Base-by-base conservation (phyloP, 2,329 filamentous ascomycete genomes). In the Delphinella strobiligena region DNA sequence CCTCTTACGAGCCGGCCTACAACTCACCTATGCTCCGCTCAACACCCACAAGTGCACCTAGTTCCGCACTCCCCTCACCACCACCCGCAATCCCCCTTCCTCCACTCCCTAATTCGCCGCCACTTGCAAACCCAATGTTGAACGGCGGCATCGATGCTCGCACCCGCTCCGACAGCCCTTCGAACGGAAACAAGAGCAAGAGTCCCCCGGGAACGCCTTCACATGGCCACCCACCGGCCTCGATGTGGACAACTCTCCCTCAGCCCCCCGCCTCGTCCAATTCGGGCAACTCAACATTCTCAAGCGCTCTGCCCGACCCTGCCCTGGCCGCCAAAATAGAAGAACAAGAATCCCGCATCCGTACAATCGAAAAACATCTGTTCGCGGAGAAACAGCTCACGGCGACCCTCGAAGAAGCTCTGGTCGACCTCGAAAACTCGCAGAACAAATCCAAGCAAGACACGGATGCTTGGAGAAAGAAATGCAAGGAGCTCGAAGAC, bases 301-400 rank as follows among this genome's bases (percentile, higher is more conserved):
- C 56, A 31, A 45, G 51, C 34, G 46, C 41, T 19, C 49, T 47
- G 22, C 93, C 91, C 59, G 86, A 94, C 53, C 73, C 78, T 41
- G 70, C 80, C 37, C 74, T 80, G 43, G 75, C 80, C 36, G 88
- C 95, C 53, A 74, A 93, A 48, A 77, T 89, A 44, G 89, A 96
- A 54, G 91, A 98, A 52, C 88, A 95, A 59, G 91, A 98, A 58
- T 83, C 85, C 32, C 87, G 88, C 47, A 93, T 98, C 56, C 80
- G 83, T 44, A 93, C 86, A 5, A 93, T 98, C 47, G 89, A 98
- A 69, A 96, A 95, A 68, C 87, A 96, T 56, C 74, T 98, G 17
- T 82, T 83, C 48, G 91, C 91, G 3, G 91, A 98, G 69, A 93
- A 93, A 59, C 89, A 96, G 60, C 78, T 98, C 43, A 98, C 89